Conservation (phyloP, 2,329 filamentous ascomycete genomes). For the Pseudogymnoascus sp. region DNA sequence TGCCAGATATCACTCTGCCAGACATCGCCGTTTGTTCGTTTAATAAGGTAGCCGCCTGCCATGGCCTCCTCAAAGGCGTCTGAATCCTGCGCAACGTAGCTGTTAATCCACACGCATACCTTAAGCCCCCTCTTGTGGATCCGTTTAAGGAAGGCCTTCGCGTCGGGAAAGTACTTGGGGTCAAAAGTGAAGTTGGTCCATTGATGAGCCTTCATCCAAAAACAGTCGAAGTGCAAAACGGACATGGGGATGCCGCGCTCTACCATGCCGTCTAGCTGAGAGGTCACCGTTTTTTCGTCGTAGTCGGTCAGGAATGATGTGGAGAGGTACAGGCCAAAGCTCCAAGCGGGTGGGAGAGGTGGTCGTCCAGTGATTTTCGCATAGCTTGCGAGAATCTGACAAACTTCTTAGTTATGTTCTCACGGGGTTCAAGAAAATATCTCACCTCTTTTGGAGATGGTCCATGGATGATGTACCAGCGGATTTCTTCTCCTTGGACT, state of each 20-base stretch:
- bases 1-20: constrained; percentile 60
- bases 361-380: constrained; percentile 58
- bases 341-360: constrained; percentile 60
- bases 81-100: constrained; percentile 51
- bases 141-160: constrained; percentile 43
- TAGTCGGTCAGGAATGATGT: constrained; percentile 58
- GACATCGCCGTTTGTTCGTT: constrained; percentile 47
- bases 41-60: constrained; percentile 49
- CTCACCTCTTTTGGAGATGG: constrained; percentile 59
- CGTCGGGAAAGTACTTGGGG: constrained; percentile 47
- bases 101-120: constrained; percentile 54
- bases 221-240: constrained; percentile 56
- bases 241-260: constrained; percentile 47
- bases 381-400: constrained; percentile 46
- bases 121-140: constrained; percentile 42
- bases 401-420: no score
- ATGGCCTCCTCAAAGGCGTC: constrained; percentile 48
- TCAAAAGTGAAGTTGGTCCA: constrained; percentile 58
- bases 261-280: constrained; percentile 50
- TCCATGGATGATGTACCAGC: constrained; percentile 67
- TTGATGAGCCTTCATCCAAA: constrained; percentile 55
- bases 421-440: constrained; percentile 26
- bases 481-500: constrained; percentile 58
- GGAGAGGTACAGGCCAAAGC: constrained; percentile 66
- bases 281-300: constrained; percentile 47